Evolutionary conservation across 1,139 yeast genomes (phyloP).

Genomic region (Zygoascus meyerae): DNA sequence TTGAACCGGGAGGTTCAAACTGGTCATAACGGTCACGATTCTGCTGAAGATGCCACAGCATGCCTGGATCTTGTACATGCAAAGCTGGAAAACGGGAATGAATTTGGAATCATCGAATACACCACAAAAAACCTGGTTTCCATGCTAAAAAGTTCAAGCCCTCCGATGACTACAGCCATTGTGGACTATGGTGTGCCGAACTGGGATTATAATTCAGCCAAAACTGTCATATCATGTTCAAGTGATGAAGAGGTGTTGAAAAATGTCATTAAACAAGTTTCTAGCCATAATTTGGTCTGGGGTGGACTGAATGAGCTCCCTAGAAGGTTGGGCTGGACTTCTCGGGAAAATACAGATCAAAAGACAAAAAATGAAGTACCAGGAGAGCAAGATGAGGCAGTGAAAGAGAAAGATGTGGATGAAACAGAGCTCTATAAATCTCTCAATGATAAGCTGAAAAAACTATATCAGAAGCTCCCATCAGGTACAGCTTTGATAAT

Average conservation of each 20-base stretch:
- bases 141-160: conserved; percentile 14
- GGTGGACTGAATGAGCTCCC: conserved; percentile 58
- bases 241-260: conserved; percentile 56
- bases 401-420: conserved; percentile 4
- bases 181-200: conserved; percentile 35
- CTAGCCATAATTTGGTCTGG: conserved; percentile 44
- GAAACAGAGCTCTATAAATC: conserved; percentile 26
- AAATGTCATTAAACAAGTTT: conserved; percentile 31
- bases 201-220: conserved; percentile 35
- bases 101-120: conserved; percentile 46
- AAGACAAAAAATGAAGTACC: conserved; percentile 10
- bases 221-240: conserved; percentile 40
- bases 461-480: conserved; percentile 52
- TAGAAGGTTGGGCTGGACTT: conserved; percentile 29
- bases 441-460: conserved; percentile 43
- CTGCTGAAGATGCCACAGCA: conserved; percentile 78
- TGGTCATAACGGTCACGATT: conserved; percentile 65
- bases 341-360: no score
- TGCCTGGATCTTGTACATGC: conserved; percentile 71
- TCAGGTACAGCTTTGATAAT: conserved; percentile 54
- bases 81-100: conserved; percentile 60
- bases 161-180: conserved; percentile 28
- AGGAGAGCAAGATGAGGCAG: conserved; percentile 6
- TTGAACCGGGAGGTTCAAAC: conserved; percentile 61
- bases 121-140: conserved; percentile 19